Evolutionary conservation across 2,329 filamentous ascomycete species (phyloP).

Genomic region (Botrytis aclada): DNA sequence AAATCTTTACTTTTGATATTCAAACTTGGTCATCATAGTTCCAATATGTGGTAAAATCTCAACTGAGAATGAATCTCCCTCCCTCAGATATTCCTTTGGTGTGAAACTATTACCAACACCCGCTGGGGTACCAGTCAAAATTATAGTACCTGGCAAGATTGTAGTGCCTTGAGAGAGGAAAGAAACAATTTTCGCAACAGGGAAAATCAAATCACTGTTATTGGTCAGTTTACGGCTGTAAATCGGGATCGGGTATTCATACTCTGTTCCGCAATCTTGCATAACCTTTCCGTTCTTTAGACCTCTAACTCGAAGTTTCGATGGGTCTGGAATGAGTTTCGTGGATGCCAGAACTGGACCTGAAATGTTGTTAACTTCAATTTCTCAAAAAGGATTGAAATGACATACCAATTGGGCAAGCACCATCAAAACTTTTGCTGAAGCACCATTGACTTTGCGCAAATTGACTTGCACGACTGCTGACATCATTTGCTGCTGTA

Average conservation of each 20-base stretch:
- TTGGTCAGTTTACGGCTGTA: neutral
- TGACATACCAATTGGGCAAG: constrained; percentile 45
- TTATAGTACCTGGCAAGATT: constrained; percentile 43
- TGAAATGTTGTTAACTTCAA: constrained; percentile 28
- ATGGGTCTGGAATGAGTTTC: constrained; percentile 43
- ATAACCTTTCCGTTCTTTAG: constrained; percentile 49
- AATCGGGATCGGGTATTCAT: constrained; percentile 23
- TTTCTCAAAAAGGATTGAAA: neutral
- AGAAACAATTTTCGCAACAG: constrained; percentile 45
- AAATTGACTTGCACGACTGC: constrained; percentile 50
- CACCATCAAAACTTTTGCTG: constrained; percentile 49
- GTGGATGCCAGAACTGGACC: constrained; percentile 49
- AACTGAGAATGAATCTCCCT: constrained; percentile 48
- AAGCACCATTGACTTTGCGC: constrained; percentile 50
- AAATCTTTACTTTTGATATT: constrained; percentile 35
- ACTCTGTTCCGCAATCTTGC: constrained; percentile 45
- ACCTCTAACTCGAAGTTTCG: constrained; percentile 43
- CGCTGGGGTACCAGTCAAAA: constrained; percentile 47
- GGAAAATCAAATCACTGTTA: constrained; percentile 46
- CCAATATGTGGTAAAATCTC: constrained; percentile 49
- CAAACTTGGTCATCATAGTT: constrained; percentile 46
- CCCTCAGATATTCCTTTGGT: constrained; percentile 44
- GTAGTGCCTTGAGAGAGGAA: constrained; percentile 45
- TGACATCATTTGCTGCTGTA: constrained; percentile 55
- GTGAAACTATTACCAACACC: constrained; percentile 37